Evolutionary conservation across 2,329 filamentous ascomycete species (phyloP).

Genomic region (Colletotrichum cereale): DNA sequence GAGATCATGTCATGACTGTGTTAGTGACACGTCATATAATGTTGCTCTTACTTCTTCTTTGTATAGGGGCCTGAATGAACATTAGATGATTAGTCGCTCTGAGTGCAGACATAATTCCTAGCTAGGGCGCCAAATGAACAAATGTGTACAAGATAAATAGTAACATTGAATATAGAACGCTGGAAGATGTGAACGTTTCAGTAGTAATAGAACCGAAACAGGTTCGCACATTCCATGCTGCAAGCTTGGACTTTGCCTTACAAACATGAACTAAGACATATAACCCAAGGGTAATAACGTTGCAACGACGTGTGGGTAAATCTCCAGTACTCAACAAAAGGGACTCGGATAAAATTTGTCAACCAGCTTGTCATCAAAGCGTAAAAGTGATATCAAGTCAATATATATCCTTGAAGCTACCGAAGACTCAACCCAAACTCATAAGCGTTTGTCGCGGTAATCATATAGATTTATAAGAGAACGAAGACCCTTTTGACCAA

Average conservation of each 20-base stretch:
- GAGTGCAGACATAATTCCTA: not conserved
- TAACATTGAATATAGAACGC: too few species aligned
- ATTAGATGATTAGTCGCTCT: too few species aligned
- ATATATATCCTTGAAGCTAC: not conserved
- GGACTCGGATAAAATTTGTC: not conserved
- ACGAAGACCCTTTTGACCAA: accelerated
- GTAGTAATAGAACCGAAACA: too few species aligned
- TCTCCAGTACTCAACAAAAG: not conserved
- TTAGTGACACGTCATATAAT: not conserved
- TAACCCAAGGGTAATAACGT: not conserved
- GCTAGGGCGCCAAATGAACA: not conserved
- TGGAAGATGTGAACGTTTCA: not conserved
- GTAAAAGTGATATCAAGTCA: not conserved
- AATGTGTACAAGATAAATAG: too few species aligned
- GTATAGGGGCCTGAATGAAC: not conserved
- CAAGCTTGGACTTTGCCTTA: not conserved
- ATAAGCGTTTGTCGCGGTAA: not conserved
- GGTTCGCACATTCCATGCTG: not conserved
- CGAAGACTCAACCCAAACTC: not conserved
- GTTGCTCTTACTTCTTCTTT: not conserved
- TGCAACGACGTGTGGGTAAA: too few species aligned
- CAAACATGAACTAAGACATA: too few species aligned
- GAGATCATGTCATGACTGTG: not conserved
- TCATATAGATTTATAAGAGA: not conserved
- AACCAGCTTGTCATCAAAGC: not conserved